These are phyloP conservation scores for Neurospora sp. DNA, from an alignment of 2,329 filamentous ascomycete genomes.

Conservation along the genomic window DNA sequence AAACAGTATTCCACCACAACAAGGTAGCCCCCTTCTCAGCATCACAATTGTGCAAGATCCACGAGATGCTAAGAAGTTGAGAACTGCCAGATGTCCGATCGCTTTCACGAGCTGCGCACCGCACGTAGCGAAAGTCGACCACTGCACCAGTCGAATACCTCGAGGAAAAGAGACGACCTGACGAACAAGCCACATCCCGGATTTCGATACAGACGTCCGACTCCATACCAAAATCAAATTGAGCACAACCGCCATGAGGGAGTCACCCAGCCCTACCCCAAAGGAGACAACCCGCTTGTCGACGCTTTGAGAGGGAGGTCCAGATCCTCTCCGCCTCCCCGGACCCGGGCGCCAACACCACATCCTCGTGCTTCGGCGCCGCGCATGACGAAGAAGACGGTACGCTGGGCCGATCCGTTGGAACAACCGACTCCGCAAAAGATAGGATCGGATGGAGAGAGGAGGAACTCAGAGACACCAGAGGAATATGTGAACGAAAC, in stretches of 20 bases:
- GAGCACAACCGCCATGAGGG: accelerated
- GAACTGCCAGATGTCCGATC: neutral
- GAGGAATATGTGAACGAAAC: neutral
- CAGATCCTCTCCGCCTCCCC: neutral
- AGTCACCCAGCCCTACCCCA: neutral
- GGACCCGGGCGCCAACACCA: neutral
- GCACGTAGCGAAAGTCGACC: neutral
- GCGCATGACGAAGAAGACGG: neutral
- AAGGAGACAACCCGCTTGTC: neutral
- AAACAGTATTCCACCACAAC: neutral
- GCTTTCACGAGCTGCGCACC: neutral
- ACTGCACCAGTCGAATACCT: neutral
- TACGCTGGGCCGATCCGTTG: neutral
- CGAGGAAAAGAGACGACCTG: neutral
- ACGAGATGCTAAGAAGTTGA: neutral
- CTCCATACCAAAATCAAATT: neutral
- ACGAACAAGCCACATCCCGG: neutral
- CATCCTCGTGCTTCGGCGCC: neutral
- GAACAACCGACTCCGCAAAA: neutral
- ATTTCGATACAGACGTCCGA: neutral
- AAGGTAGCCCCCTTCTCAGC: neutral
- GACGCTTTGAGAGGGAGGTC: neutral
- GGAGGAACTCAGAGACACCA: neutral
- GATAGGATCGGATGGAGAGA: accelerated
- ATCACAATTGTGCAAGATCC: neutral